phyloP scores from a whole-genome alignment of 1,139 yeast species.

The Geotrichum macrosporum region DNA sequence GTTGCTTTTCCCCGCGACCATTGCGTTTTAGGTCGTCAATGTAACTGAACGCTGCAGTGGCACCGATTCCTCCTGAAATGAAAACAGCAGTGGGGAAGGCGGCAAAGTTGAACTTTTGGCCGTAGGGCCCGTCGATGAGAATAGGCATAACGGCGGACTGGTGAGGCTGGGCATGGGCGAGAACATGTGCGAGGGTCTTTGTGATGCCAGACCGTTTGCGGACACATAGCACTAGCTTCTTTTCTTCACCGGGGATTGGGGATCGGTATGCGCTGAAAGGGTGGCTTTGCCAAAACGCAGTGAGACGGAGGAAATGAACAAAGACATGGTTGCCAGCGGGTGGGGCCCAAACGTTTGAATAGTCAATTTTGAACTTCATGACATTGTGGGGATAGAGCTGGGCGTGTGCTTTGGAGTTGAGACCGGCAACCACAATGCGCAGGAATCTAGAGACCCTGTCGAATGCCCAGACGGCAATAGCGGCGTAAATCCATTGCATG shows the following conservation, averaged over 20 bases:
- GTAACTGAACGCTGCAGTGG: conserved; percentile 47
- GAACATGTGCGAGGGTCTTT: conserved; percentile 34
- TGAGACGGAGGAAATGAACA: conserved; percentile 42
- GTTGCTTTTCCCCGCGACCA: conserved; percentile 19
- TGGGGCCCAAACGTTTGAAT: conserved; percentile 36
- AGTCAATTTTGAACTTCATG: conserved; percentile 35
- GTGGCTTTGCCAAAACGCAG: conserved; percentile 53
- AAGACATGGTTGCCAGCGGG: conserved; percentile 41
- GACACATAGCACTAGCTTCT: conserved; percentile 34
- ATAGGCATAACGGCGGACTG: background rate
- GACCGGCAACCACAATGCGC: conserved; percentile 34
- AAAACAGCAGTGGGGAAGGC: conserved; percentile 49
- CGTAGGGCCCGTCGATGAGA: conserved; percentile 56
- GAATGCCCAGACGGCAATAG: conserved; percentile 58
- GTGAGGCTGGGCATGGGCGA: background rate
- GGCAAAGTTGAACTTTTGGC: conserved; percentile 46
- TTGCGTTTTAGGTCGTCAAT: conserved; percentile 18
- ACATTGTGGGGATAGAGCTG: conserved; percentile 40
- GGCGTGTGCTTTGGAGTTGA: conserved; percentile 28
- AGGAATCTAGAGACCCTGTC: conserved; percentile 53
- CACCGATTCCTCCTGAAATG: conserved; percentile 64
- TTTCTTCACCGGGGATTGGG: conserved; percentile 28
- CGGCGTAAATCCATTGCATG: conserved; percentile 48
- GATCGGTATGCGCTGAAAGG: conserved; percentile 46
- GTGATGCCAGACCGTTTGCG: conserved; percentile 37